Evolutionary conservation across 192 early-diverging fungal species (phyloP).

Genomic region (Coemansia brasiliensis): DNA sequence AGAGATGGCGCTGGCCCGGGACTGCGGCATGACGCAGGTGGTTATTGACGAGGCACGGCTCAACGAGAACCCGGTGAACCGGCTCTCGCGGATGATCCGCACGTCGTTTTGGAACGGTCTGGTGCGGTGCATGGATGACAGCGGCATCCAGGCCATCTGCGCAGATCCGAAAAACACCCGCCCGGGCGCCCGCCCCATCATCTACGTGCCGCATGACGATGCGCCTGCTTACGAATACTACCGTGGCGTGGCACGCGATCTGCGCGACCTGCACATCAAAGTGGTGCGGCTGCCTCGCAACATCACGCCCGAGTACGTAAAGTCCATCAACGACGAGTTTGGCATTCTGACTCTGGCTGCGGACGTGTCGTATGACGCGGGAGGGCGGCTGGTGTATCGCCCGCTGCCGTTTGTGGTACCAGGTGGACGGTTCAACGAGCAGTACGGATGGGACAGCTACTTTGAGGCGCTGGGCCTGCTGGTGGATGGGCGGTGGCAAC

Average conservation of each 20-base stretch:
- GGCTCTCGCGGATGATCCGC: conserved; percentile 86
- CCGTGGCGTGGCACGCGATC: conserved; percentile 61
- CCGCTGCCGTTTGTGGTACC: conserved; percentile 95
- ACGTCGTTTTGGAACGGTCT: conserved; percentile 96
- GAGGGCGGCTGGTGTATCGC: conserved; percentile 56
- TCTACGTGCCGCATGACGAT: conserved; percentile 91
- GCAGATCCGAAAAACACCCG: conserved; percentile 88
- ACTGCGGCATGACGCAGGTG: conserved; percentile 83
- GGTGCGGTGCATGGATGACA: conserved; percentile 81
- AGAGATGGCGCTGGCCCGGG: conserved; percentile 89
- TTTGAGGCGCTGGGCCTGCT: conserved; percentile 90
- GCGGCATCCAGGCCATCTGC: conserved; percentile 87
- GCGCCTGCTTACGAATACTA: conserved; percentile 78
- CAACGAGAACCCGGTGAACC: conserved; percentile 92
- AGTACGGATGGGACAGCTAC: conserved; percentile 99
- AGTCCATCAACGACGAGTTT: conserved; percentile 82
- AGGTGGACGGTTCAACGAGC: conserved; percentile 98
- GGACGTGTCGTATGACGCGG: conserved; percentile 52
- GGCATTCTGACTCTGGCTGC: conserved; percentile 86
- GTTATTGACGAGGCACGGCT: conserved; percentile 86
- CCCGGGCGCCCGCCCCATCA: conserved; percentile 74
- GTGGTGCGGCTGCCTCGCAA: conserved; percentile 80
- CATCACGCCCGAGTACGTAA: conserved; percentile 89
- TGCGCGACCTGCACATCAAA: conserved; percentile 70
- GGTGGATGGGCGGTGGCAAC: conserved; percentile 78